These are phyloP conservation scores for Talaromyces albobiverticillius DNA, from an alignment of 2,329 filamentous ascomycete species.

Conservation along the genomic window DNA sequence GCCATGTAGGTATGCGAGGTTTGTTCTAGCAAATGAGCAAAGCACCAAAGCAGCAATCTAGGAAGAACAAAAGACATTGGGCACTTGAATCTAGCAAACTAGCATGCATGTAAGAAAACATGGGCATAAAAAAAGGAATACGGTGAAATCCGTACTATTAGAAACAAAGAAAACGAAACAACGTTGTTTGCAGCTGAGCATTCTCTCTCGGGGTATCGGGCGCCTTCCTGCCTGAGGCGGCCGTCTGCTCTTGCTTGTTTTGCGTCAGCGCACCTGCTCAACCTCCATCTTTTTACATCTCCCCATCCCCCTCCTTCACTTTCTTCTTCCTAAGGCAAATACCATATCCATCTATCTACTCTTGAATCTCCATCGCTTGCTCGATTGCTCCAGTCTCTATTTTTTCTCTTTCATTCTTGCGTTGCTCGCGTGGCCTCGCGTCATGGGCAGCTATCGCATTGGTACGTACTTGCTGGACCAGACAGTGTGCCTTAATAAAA, in stretches of 20 bases:
- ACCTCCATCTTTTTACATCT: background rate
- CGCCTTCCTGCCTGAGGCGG: background rate
- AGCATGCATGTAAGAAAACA: no score
- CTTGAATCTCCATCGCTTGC: background rate
- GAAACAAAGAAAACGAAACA: background rate
- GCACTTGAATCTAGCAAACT: no score
- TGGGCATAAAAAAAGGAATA: background rate
- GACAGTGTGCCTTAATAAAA: background rate
- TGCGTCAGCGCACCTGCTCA: background rate
- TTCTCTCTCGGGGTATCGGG: background rate
- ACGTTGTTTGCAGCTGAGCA: no score
- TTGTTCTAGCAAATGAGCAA: no score
- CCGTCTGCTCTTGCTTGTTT: background rate
- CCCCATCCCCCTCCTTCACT: background rate
- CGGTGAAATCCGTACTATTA: background rate
- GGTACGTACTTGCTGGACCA: constrained; percentile 25
- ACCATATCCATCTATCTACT: background rate
- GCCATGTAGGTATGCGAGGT: no score
- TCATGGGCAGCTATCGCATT: constrained; percentile 23
- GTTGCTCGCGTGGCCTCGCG: constrained; percentile 9
- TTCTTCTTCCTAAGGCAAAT: background rate
- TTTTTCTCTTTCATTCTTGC: background rate
- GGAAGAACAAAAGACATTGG: no score
- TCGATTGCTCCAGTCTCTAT: background rate
- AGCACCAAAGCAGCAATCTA: no score